Percentiles rank a stretch among this genome's conserved stretches.
Evolutionary conservation across 176 grass and related monocot genomes (phyloP).

Genomic region (Oryza nivara): DNA sequence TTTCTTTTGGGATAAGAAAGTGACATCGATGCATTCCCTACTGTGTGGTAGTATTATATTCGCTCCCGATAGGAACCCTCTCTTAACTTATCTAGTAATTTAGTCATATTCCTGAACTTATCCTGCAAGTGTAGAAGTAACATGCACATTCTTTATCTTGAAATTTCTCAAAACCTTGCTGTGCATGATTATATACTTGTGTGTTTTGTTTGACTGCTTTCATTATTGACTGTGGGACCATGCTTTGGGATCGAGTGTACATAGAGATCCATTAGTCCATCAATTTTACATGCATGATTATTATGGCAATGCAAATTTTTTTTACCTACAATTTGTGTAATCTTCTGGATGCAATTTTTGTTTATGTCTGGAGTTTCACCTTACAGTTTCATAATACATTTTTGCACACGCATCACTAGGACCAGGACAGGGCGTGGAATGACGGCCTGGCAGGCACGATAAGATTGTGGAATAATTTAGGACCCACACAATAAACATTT

Average conservation of each 20-base stretch:
- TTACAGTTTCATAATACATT: slow-evolving; percentile 21
- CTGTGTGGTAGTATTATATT: slow-evolving; percentile 39
- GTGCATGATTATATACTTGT: slow-evolving; percentile 11
- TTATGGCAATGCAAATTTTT: too few relatives aligned
- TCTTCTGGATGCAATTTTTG: slow-evolving; percentile 28
- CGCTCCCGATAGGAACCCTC: slow-evolving; percentile 29
- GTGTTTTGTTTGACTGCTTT: slow-evolving; percentile 9
- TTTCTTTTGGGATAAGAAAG: slow-evolving; percentile 42
- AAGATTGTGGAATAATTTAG: slow-evolving; percentile 21
- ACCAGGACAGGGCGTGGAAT: slow-evolving; percentile 14
- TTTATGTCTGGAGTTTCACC: background rate
- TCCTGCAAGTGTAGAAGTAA: background rate
- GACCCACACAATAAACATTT: slow-evolving; percentile 23
- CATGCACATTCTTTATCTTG: background rate
- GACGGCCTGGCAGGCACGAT: background rate
- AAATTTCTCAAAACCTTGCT: slow-evolving; percentile 26
- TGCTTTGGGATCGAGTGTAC: slow-evolving; percentile 10
- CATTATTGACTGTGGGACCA: background rate
- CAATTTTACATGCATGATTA: too few relatives aligned
- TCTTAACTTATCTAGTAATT: slow-evolving; percentile 32
- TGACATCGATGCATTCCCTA: slow-evolving; percentile 37
- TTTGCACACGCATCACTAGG: slow-evolving; percentile 16
- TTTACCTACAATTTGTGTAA: slow-evolving; percentile 2
- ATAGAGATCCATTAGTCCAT: background rate
- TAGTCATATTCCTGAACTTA: background rate